Base-by-base conservation (phyloP, 2,329 filamentous ascomycete genomes). In the Cladosporium sp. region DNA sequence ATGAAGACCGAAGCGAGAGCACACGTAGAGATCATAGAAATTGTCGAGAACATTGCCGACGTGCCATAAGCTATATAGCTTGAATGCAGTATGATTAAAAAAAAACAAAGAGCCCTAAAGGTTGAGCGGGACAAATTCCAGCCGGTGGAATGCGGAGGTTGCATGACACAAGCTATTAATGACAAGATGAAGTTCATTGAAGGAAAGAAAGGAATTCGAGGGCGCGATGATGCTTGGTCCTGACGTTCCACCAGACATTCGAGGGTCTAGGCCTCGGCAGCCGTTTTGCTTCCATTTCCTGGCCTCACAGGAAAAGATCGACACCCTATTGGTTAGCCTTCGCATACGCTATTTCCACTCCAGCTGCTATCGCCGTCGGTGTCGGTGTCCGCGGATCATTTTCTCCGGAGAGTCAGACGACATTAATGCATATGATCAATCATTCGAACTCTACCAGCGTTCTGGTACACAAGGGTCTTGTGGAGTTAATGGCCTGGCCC, bases 161-260 rank as follows among this genome's bases (percentile, higher is more conserved):
- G 16, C 16, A 16, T 16, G 16, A 16, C 16, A 16, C 16, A 16
- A 16, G 16, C 16, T 16, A 16, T 16, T 16, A 16, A 16, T 16
- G 16, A 16, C 16, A 16, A 16, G 16, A 16, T 16, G 16, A 16
- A 16, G 16, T 16, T 16, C 16, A 16, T 16, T 16, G 16, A 16
- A 16, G 16, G 16, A 16, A 16, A 16, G 16, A 16, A 16, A 16
- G 16, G 16, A 16, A 16, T 16, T 16, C 16, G 16, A 16, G 16
- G 16, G 16, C 16, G 16, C 16, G 16, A 16, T 16, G 16, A 16
- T 16, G 16, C 16, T 16, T 16, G 16, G 81, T 84, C n/a, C 72
- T 84, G 3, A 82, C 89, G 59, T 95, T 96, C 75, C 91, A 96
- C 69, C 91, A 96, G 68, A 89, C 87, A 22, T 95, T 96, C 56